Percentiles rank a stretch among this genome's conserved stretches.
Evolutionary conservation across 2,329 filamentous ascomycete genomes (phyloP).

Genomic region (Fusarium odoratissimum): DNA sequence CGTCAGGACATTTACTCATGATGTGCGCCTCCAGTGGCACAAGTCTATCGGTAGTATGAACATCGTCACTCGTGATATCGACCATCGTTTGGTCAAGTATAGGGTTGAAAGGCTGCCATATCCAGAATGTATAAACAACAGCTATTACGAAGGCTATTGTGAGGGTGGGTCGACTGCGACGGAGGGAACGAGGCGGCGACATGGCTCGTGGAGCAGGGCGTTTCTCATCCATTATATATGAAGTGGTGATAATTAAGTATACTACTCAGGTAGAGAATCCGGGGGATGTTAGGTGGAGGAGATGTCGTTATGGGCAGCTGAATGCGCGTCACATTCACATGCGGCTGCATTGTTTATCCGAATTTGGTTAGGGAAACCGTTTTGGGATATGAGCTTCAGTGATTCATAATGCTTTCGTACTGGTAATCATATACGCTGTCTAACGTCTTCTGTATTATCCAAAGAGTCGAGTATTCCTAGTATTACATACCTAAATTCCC

Average conservation of each 20-base stretch:
- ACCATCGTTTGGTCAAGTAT: constrained; percentile 13
- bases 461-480: neutral
- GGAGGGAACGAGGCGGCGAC: constrained; percentile 38
- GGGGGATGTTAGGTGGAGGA: constrained; percentile 15
- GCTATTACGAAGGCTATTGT: constrained; percentile 41
- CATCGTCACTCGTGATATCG: neutral
- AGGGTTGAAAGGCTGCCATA: constrained; percentile 41
- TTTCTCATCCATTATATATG: constrained; percentile 50
- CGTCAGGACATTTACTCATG: constrained; percentile 97
- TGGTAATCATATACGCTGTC: neutral
- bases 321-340: constrained; percentile 23
- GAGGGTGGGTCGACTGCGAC: constrained; percentile 41
- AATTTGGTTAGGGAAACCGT: constrained; percentile 4
- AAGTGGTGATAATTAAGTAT: neutral
- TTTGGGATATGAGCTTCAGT: constrained; percentile 11
- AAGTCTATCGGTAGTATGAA: constrained; percentile 43
- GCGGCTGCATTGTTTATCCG: constrained; percentile 38
- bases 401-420: neutral
- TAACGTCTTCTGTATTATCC: neutral
- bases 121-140: constrained; percentile 43
- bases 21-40: constrained; percentile 94
- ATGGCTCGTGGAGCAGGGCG: constrained; percentile 31
- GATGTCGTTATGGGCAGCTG: constrained; percentile 30
- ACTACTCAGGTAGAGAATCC: constrained; percentile 8
- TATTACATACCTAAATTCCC: neutral